Evolutionary conservation across 1,284 basidiomycete genomes (phyloP).

Genomic region (Malassezia sympodialis): DNA sequence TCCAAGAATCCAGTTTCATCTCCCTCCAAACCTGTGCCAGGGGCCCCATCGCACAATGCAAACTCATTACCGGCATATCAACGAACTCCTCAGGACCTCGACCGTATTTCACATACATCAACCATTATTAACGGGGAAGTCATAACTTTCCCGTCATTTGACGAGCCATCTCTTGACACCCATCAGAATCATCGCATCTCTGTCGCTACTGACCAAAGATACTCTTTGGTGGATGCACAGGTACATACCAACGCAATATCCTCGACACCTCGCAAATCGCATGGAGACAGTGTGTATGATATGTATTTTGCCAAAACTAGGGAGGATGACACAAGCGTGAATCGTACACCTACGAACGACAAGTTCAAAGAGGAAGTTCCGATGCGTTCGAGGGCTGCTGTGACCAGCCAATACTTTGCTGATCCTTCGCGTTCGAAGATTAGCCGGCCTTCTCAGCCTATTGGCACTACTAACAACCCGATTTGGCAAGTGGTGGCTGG

Average conservation of each 20-base stretch:
- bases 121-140: slow-evolving; percentile 2
- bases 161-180: not conserved
- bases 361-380: slow-evolving; percentile 2
- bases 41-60: not conserved
- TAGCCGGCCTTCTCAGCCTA: not conserved
- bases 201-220: not conserved
- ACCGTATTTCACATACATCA: not conserved
- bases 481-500: slow-evolving; percentile 18
- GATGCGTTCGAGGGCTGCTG: not conserved
- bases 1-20: not conserved
- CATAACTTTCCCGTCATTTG: slow-evolving; percentile 9
- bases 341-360: not conserved
- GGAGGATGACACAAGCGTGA: not conserved
- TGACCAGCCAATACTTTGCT: not conserved
- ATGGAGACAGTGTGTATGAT: slow-evolving; percentile 11
- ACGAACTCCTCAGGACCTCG: not conserved
- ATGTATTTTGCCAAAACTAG: slow-evolving; percentile 2
- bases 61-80: not conserved
- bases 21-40: not conserved
- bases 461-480: slow-evolving; percentile 9
- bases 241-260: not conserved
- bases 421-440: not conserved
- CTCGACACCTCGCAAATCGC: not conserved
- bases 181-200: not conserved
- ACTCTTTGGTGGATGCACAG: not conserved